Base-by-base conservation (phyloP, 1,284 basidiomycete species). In the Ganoderma lucidum region DNA sequence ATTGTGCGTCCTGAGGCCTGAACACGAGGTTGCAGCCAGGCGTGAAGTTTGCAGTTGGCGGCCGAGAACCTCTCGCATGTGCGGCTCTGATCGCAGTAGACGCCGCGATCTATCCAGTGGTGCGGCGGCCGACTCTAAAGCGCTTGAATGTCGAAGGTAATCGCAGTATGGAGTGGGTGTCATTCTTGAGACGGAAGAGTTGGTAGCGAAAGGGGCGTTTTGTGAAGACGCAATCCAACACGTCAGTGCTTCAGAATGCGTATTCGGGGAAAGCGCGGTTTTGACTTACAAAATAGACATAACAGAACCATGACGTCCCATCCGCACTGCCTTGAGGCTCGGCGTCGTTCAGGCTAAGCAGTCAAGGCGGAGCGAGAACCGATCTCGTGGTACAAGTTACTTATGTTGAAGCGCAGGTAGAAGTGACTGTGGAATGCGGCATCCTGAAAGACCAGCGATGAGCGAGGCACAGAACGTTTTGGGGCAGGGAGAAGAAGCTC, bases 401-500 rank as follows among this genome's bases (percentile, higher is more conserved):
- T 56, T 23, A 32, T 56, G 39, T 61, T 42, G 14, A 41, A 61
- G 59, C 59, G 23, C 39, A 39, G 39, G 5, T 41, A 41, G 39
- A 41, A 41, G 39, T 12, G 59, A 42, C 37, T 37, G 30, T 48
- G 28, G 60, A 59, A 59, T 37, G 63, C 9, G 63, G 61, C 30
- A 64, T 48, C 44, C 48, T 70, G 66, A 48, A 71, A 53, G 65
- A 45, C 51, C 15, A 58, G 53, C 71, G 71, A 62, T 72, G 71
- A 70, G 71, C 71, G 68, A 72, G 69, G 71, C 51, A 72, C 71
- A 67, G 68, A 68, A 70, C 14, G 55, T 39, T 58, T 62, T 56
- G 63, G 32, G 42, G 9, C 63, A 64, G 41, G 53, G 63, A 63
- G 44, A 61, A 51, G n/a, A 51, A 51, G 23, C 48, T 51, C 48